Evolutionary conservation across 352 stramenopile species (phyloP), one percentile per base, ranked within the genome.

Genomic region (Phytophthora rubi): DNA sequence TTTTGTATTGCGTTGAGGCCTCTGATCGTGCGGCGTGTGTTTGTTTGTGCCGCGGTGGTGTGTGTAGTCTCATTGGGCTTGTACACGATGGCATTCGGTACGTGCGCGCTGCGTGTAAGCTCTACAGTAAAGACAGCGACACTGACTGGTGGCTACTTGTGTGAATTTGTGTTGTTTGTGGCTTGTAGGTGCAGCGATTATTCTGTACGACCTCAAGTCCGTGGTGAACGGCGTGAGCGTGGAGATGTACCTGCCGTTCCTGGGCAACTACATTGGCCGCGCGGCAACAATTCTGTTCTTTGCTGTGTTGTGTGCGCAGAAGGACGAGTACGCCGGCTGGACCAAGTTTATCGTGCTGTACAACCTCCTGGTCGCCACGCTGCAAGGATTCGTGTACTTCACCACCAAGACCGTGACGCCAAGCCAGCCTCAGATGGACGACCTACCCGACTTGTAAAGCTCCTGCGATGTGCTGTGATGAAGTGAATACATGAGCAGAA

Each of bases 11-110:
- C 13, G 16, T 7, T 23, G 13, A 47, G n/a, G 12, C 6, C 28
- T 37, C 30, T 76, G 35, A 80, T 32, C 18, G 21, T 42, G 44
- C 12, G 35, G 21, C 44, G 60, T 72, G 47, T 73, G 56, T 65
- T 15, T 76, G 32, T 12, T 18, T 45, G 37, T 12, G 6, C 6
- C 56, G 6, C 21, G 4, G 28, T 67, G 52, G 30, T 48, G 33
- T 30, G 94, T 48, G 33, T 30, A 94, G 86, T 92, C 21, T 65
- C 88, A 21, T 71, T 96, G 53, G 88, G 88, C 0, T 61, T 93
- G 30, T 96, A 96, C 73, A 93, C 86, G 0, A 96, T 96, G 88
- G 84, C 86, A 6, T 94, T 96, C 59, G 85, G 86, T 92, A 81
- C 16, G 74, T 30, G 53, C 37, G 51, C 23, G 1, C 57, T 10